Evolutionary conservation across 2,329 filamentous ascomycete species (phyloP).

Genomic region (Hypoxylon sp.): DNA sequence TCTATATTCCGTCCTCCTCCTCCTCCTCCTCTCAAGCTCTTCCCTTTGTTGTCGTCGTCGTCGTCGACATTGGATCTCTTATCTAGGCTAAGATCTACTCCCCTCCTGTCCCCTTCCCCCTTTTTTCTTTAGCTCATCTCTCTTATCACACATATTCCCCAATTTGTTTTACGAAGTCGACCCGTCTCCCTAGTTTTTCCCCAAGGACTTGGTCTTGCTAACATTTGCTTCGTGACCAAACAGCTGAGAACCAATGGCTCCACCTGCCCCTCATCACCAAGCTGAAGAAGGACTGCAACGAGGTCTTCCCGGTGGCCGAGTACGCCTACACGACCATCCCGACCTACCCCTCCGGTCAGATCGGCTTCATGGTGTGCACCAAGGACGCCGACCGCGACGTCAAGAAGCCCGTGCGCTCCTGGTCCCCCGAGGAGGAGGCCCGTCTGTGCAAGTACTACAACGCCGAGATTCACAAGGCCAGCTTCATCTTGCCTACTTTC

Average conservation of each 20-base stretch:
- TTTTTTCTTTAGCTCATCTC: neutral
- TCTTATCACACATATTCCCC: conserved; percentile 4
- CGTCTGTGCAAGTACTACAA: conserved; percentile 97
- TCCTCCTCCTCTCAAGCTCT: no score
- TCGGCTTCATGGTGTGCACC: conserved; percentile 99
- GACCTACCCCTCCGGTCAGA: conserved; percentile 98
- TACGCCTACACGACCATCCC: conserved; percentile 99
- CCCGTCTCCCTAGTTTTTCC: conserved; percentile 11
- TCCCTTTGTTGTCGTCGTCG: neutral
- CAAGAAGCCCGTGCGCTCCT: conserved; percentile 82
- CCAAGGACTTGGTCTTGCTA: conserved; percentile 3
- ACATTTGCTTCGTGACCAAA: conserved; percentile 18
- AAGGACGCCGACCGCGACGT: conserved; percentile 89
- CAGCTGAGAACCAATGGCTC: conserved; percentile 99
- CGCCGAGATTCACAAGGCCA: conserved; percentile 92
- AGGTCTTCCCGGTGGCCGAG: conserved; percentile 97
- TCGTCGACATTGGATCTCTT: neutral
- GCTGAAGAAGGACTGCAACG: conserved; percentile 95
- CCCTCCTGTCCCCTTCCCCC: neutral
- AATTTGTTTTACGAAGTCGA: conserved; percentile 4
- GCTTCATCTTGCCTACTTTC: conserved; percentile 93
- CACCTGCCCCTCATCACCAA: conserved; percentile 92
- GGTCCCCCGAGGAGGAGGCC: conserved; percentile 88
- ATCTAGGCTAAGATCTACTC: conserved; percentile 9
- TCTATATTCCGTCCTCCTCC: neutral